Percentiles rank a stretch among this genome's conserved stretches.
These are phyloP conservation scores for Musa schizocarpa DNA, from an alignment of 176 grass and related monocot species.

Conservation along the genomic window DNA sequence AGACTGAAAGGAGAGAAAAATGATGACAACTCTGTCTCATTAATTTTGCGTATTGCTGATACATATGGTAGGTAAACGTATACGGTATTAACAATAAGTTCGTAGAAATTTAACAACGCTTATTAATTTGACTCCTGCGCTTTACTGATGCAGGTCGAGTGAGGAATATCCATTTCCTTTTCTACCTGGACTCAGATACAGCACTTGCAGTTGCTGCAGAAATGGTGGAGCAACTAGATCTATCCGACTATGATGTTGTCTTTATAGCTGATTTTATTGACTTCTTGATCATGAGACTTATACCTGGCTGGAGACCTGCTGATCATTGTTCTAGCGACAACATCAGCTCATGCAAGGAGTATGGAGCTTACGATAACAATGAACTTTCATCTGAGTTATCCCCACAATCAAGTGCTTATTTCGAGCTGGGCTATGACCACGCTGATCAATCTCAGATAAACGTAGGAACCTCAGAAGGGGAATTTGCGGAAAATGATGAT, in stretches of 20 bases:
- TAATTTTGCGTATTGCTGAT: conserved; percentile 21
- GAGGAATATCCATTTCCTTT: conserved; percentile 28
- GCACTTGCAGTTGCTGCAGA: conserved; percentile 17
- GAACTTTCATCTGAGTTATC: background rate
- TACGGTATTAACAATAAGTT: background rate
- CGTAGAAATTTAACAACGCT: background rate
- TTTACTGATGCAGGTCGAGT: conserved; percentile 12
- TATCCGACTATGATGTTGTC: conserved; percentile 21
- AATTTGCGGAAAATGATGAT: conserved; percentile 25
- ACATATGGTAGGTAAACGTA: conserved; percentile 8
- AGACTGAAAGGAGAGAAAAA: conserved; percentile 19
- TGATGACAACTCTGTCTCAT: conserved; percentile 16
- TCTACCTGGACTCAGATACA: conserved; percentile 23
- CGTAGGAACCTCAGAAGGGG: conserved; percentile 15
- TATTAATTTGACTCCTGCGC: background rate
- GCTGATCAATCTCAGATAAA: conserved; percentile 22
- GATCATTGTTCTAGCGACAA: conserved; percentile 6
- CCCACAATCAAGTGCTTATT: background rate
- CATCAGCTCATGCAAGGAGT: background rate
- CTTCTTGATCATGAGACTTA: conserved; percentile 17
- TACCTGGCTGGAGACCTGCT: conserved; percentile 19
- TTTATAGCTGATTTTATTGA: conserved; percentile 29
- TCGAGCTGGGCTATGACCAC: conserved; percentile 2
- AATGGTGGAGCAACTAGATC: conserved; percentile 29
- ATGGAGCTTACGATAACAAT: conserved; percentile 7